Evolutionary conservation across 495 filamentous ascomycete species (phyloP), one percentile per base, ranked within the genome.

Genomic region (Penicillium turbatum): DNA sequence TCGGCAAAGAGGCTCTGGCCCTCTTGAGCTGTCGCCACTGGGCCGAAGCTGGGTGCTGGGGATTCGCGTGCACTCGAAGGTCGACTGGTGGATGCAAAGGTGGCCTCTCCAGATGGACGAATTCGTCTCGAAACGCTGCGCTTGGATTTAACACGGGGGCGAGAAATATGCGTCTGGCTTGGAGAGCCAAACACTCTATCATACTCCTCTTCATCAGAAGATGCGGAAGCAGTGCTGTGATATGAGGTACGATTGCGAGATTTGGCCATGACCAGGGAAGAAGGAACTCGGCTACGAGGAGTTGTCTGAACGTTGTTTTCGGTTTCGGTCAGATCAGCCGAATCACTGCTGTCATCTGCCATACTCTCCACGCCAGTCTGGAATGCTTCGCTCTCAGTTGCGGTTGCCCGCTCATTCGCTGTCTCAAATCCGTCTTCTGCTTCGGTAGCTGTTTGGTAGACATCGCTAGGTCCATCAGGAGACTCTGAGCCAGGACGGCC

Each of bases 1-100:
- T 98, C 93, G 17, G 91, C 89, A 66, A 90, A 95, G 51, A 98
- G 72, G 63, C 86, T 97, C 72, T 96, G 88, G 2, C 82, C 82
- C 56, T 75, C 78, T 39, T 77, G 72, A 16, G 79, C 72, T 17
- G 75, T 74, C 11, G 84, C 81, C 27, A 62, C 57, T 36, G 69
- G 64, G 16, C 59, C 63, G 56, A 72, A 75, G 62, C 68, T 75
- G 43, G 69, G 56, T n/a, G 68, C 69, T 6, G 69, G 68, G 29
- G 84, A 84, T 51, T 83, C 74, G 27, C 74, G 76, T 3, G 74
- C 66, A 47, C 75, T 81, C 7, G 75, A 74, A 17, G 74, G 74
- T 27, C 72, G 70, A 52, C 80, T 82, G 26, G 44, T 60, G 29
- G 66, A 75, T 10, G 72, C 71, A 64, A 75, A 74, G 6, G 82